A percentile compares a stretch with the other conserved stretches of the same genome.
phyloP scores from a whole-genome alignment of 352 stramenopile species.

The Phytopythium chamaehyphon region DNA sequence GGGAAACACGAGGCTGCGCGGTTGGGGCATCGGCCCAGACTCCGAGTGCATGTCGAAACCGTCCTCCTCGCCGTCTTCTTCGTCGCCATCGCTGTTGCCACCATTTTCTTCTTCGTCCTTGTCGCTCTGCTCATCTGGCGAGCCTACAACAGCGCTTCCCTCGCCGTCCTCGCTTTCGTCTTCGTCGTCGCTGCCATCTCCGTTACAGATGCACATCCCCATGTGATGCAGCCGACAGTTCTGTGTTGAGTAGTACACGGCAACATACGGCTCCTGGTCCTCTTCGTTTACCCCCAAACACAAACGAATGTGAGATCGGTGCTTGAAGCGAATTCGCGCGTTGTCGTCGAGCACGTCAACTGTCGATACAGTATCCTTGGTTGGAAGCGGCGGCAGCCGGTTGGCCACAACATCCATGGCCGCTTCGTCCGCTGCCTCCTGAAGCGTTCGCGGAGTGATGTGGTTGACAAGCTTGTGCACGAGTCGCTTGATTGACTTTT shows the following conservation, averaged over 20 bases:
- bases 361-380: slow-evolving; percentile 4
- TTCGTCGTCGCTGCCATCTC: slow-evolving; percentile 19
- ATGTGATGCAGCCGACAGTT: slow-evolving; percentile 86
- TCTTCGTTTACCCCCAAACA: slow-evolving; percentile 54
- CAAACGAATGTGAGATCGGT: slow-evolving; percentile 67
- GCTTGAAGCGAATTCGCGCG: slow-evolving; percentile 51
- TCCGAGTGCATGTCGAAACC: slow-evolving; percentile 25
- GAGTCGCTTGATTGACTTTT: slow-evolving; percentile 36
- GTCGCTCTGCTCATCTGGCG: slow-evolving; percentile 15
- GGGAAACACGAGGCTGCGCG: slow-evolving; percentile 62
- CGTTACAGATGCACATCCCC: slow-evolving; percentile 63
- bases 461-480: slow-evolving; percentile 46
- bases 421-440: slow-evolving; percentile 69
- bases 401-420: slow-evolving; percentile 75
- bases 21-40: slow-evolving; percentile 33
- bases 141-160: slow-evolving; percentile 9
- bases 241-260: slow-evolving; percentile 63
- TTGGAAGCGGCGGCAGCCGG: slow-evolving; percentile 42
- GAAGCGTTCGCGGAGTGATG: slow-evolving; percentile 48
- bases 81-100: slow-evolving; percentile 15
- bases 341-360: slow-evolving; percentile 46
- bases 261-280: slow-evolving; percentile 50
- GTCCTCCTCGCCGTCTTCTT: slow-evolving; percentile 17
- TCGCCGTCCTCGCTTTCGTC: slow-evolving; percentile 11
- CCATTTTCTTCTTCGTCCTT: slow-evolving; percentile 25